Evolutionary conservation across 2,329 filamentous ascomycete species (phyloP).

Genomic region (Penicillium sp.): DNA sequence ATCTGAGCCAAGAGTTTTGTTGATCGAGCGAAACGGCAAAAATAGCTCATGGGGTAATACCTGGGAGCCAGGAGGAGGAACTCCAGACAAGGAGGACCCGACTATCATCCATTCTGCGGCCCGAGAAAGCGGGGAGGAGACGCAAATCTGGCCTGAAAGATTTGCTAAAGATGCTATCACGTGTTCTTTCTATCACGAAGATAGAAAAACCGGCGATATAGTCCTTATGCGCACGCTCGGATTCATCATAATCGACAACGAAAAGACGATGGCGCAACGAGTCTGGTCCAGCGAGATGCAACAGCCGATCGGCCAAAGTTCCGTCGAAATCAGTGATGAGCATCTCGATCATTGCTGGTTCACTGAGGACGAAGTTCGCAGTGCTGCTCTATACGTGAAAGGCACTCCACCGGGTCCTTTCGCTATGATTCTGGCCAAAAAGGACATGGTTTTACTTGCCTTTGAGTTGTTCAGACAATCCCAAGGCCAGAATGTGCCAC

Average conservation of each 20-base stretch:
- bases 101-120: not conserved
- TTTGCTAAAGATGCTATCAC: not conserved
- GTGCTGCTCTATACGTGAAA: not conserved
- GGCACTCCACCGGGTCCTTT: not conserved
- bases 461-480: not conserved
- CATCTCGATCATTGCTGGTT: not conserved
- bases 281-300: not conserved
- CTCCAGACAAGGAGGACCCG: not conserved
- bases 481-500: not conserved
- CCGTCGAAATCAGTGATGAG: not conserved
- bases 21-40: not conserved
- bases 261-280: not conserved
- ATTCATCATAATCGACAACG: not conserved
- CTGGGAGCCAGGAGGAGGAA: not conserved
- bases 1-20: not conserved
- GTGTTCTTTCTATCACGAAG: not conserved
- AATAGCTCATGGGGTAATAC: not conserved
- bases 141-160: not conserved
- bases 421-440: not conserved
- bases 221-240: not conserved
- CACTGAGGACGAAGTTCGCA: not conserved
- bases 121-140: not conserved
- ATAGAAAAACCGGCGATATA: not conserved
- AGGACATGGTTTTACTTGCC: not conserved
- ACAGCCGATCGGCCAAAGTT: not conserved